Conservation (phyloP, 768 basidiomycete species). For the Hygrocybe coccinea region DNA sequence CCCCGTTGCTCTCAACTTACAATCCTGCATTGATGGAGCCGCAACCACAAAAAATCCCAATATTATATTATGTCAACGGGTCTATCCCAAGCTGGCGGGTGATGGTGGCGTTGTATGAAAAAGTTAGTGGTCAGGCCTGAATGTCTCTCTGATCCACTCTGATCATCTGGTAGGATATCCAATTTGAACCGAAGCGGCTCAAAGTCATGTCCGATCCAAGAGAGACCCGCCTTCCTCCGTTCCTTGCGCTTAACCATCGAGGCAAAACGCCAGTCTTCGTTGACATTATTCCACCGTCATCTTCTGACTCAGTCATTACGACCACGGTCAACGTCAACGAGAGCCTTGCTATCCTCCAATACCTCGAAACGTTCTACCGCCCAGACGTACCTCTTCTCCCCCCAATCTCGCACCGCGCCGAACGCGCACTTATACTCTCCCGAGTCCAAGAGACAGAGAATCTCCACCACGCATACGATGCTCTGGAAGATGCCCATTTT, state of each 20-base stretch:
- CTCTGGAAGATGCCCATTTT: constrained; percentile 25
- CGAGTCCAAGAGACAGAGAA: constrained; percentile 29
- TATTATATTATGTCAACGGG: constrained; percentile 26
- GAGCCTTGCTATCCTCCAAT: constrained; percentile 28
- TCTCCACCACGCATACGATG: constrained; percentile 23
- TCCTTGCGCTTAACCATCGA: constrained; percentile 26
- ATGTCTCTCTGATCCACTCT: background rate
- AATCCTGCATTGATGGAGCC: background rate
- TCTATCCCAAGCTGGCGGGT: constrained; percentile 28
- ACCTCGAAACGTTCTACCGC: constrained; percentile 24
- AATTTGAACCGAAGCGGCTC: constrained; percentile 17
- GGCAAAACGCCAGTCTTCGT: constrained; percentile 26
- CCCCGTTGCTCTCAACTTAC: background rate
- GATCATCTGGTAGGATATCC: constrained; percentile 12
- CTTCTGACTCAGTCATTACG: background rate
- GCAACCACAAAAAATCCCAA: constrained; percentile 9
- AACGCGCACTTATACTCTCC: constrained; percentile 16
- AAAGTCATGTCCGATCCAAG: constrained; percentile 26
- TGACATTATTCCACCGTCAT: constrained; percentile 7
- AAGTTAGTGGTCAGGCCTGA: constrained; percentile 12
- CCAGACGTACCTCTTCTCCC: constrained; percentile 20
- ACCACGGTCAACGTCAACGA: constrained; percentile 21
- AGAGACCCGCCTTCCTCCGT: constrained; percentile 22
- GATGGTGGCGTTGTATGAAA: constrained; percentile 26
- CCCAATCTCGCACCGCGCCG: constrained; percentile 12